Evolutionary conservation across 257 asterid species (phyloP).

Genomic region (Phtheirospermum japonicum): DNA sequence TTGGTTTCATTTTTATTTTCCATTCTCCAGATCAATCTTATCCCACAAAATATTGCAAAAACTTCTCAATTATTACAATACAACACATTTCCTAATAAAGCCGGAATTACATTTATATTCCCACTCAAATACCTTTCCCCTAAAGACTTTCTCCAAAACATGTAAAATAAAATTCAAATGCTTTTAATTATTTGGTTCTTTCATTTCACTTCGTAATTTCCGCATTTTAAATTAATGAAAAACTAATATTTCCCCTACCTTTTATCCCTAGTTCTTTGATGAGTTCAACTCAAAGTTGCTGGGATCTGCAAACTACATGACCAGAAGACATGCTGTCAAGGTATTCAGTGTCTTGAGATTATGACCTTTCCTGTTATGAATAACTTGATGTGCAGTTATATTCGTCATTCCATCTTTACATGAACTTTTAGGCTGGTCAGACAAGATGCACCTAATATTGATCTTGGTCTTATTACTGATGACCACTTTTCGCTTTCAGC

Average conservation of each 20-base stretch:
- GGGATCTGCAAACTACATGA: conserved; percentile 80
- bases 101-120: not conserved
- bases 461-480: conserved; percentile 9
- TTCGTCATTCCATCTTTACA: not conserved
- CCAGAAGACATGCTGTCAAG: conserved; percentile 86
- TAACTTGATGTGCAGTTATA: not conserved
- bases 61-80: too few relatives aligned
- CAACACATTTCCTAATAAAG: too few relatives aligned
- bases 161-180: not conserved
- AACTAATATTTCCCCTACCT: not conserved
- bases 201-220: not conserved
- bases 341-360: conserved; percentile 32
- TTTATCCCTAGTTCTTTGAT: conserved; percentile 55
- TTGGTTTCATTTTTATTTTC: too few relatives aligned
- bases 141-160: too few relatives aligned
- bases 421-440: not conserved
- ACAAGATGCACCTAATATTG: not conserved
- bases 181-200: not conserved
- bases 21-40: not conserved
- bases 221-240: not conserved
- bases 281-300: conserved; percentile 87
- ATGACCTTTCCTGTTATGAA: not conserved
- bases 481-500: conserved; percentile 38
- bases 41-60: not conserved
- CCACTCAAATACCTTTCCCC: not conserved